A percentile compares a stretch with the other conserved stretches of the same genome.
Conservation (phyloP, 1,139 yeast genomes). For the Nakaseomyces sp. region DNA sequence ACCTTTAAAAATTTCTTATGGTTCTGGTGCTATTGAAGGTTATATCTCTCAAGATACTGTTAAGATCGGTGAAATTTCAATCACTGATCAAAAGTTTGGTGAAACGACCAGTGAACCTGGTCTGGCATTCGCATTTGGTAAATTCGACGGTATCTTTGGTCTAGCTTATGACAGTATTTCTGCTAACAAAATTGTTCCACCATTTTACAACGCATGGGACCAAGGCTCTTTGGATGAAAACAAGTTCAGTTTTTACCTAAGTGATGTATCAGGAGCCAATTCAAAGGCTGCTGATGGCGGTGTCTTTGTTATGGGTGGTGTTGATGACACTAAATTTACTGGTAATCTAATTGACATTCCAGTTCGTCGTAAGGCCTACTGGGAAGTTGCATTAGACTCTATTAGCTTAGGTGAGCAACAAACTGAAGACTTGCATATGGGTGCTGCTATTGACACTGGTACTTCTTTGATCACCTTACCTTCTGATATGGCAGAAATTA, state of each 20-base stretch:
- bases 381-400: constrained; percentile 94
- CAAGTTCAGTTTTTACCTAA: constrained; percentile 83
- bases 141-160: constrained; percentile 94
- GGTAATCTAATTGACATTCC: constrained; percentile 94
- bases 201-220: constrained; percentile 79
- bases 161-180: constrained; percentile 88
- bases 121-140: constrained; percentile 94
- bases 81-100: constrained; percentile 85
- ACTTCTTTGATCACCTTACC: constrained; percentile 93
- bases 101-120: constrained; percentile 98
- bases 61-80: constrained; percentile 70
- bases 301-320: constrained; percentile 89
- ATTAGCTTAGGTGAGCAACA: constrained; percentile 84
- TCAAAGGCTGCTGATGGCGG: constrained; percentile 52
- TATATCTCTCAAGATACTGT: constrained; percentile 79
- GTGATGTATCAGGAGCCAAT: constrained; percentile 51
- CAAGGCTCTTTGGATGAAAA: constrained; percentile 74
- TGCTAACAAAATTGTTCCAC: constrained; percentile 83
- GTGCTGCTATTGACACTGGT: constrained; percentile 98
- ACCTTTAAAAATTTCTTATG: constrained; percentile 77
- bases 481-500: constrained; percentile 85
- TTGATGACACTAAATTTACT: constrained; percentile 59
- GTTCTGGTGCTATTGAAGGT: constrained; percentile 88
- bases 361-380: constrained; percentile 97
- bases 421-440: constrained; percentile 67